Evolutionary conservation across 2,329 filamentous ascomycete genomes (phyloP), one percentile per base, ranked within the genome.

Genomic region (Rutstroemia sp.): DNA sequence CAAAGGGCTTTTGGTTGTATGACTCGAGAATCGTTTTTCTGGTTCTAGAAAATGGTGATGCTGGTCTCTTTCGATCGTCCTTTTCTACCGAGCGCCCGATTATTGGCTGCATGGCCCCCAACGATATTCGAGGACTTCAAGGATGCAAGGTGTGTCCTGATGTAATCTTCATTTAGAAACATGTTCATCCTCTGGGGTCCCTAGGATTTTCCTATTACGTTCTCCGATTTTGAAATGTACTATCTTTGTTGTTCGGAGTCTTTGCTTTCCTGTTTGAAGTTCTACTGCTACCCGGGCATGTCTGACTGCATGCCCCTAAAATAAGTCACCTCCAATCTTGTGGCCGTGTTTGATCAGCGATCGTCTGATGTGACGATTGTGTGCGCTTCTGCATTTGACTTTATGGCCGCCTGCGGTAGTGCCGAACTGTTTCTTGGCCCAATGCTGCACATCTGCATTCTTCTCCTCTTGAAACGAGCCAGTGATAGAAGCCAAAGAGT

Each of bases 261-360:
- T 37, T 46, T 42, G 25, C 37, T 18, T 54, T 49, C 21, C 21
- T 38, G 21, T 38, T 51, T 30, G 19, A 18, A 23, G 18, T 27
- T 51, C 5, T 14, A 51, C 53, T 19, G 9, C n/a, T 55, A 55
- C 53, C 45, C 19, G 10, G 25, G 19, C 38, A 27, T 50, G 38
- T 55, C 46, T 55, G 46, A 50, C 53, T 55, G 53, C 53, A 55
- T 51, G 44, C 46, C 46, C 53, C 44, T 38, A 41, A 44, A 51
- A 55, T 46, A 55, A 49, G 9, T 21, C 16, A 14, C 25, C 30
- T n/a, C 27, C 38, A 55, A 41, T 49, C 46, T 34, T 19, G 12
- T 18, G 42, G 18, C 23, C 25, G 44, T 51, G 47, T 23, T 37
- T 54, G 27, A 39, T 25, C 27, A 25, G 19, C 25, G 23, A 54